Percentiles rank a stretch among this genome's conserved stretches.
Conservation (phyloP, 805 yeast genomes). For the Teunomyces pallodes region DNA sequence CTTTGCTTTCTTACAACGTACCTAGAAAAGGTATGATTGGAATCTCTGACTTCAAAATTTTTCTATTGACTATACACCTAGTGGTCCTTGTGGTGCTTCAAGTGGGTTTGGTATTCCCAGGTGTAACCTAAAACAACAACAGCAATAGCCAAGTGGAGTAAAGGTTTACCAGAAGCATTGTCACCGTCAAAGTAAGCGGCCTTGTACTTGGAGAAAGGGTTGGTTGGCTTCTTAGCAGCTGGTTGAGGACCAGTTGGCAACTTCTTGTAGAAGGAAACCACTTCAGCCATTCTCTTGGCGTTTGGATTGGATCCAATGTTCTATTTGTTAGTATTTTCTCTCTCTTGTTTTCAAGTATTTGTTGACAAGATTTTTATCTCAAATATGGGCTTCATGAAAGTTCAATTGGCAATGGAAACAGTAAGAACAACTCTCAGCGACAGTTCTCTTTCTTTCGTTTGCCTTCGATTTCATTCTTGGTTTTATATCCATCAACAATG, state of each 20-base stretch:
- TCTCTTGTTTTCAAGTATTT: background rate
- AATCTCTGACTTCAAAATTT: background rate
- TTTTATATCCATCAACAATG: background rate
- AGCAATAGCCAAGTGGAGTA: slow-evolving; percentile 70
- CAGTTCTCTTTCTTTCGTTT: no score
- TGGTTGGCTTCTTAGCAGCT: slow-evolving; percentile 60
- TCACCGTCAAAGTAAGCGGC: slow-evolving; percentile 83
- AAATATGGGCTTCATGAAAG: no score
- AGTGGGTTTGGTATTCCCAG: slow-evolving; percentile 91
- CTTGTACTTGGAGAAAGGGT: slow-evolving; percentile 74
- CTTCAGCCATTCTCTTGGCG: slow-evolving; percentile 94
- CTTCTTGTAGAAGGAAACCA: slow-evolving; percentile 92
- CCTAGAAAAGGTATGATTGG: no score
- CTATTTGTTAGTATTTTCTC: slow-evolving; percentile 38
- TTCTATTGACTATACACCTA: slow-evolving; percentile 4
- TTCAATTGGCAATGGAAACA: no score
- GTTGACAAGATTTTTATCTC: background rate
- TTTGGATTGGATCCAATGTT: slow-evolving; percentile 94
- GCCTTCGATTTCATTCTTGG: background rate
- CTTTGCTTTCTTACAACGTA: no score
- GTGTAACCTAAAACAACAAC: slow-evolving; percentile 80
- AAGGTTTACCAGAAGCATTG: slow-evolving; percentile 80
- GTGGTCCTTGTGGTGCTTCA: slow-evolving; percentile 33
- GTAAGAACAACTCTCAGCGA: no score
- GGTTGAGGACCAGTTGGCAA: slow-evolving; percentile 93